Evolutionary conservation across 768 basidiomycete species (phyloP), one percentile per base, ranked within the genome.

Genomic region (Auriculariales sp.): DNA sequence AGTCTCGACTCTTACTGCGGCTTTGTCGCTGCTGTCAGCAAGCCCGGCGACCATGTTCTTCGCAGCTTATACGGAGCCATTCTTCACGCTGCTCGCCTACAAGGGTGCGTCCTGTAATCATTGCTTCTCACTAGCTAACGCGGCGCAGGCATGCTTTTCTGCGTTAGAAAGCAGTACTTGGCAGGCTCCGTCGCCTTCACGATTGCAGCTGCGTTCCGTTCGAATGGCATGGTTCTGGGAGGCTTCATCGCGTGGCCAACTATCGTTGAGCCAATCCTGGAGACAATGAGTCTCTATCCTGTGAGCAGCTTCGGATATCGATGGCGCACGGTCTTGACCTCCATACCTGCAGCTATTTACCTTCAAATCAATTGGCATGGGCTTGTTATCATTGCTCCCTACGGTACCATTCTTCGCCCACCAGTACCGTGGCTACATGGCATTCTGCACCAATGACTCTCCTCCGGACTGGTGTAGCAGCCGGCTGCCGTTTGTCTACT

Each of bases 71-170:
- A 78, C 68, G 46, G 94, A 98, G 58, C 86, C 92, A 0, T 83
- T 90, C 62, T 93, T 87, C 63, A 83, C 92, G 0, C 75, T 76
- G 52, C 64, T 85, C 24, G 84, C 89, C 0, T 94, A 93, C 60
- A 68, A 64, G 58, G 89, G 85, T 70, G 35, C 29, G 7, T 10
- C 15, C 10, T n/a, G 28, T 10, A 11, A 3, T 9, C 29, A 3
- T 14, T 17, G 12, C 36, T 54, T 15, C 2, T 15, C 4, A 47
- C 27, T 15, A 46, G 24, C 19, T 15, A n/a, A 44, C 47, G 29
- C 25, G 4, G 19, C 27, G 35, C 51, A 81, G 79, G 81, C 14
- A 81, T 86, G 78, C 61, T 82, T 3, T 71, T 59, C 36, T 79
- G 75, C 50, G 67, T 74, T 1, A 61, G 60, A 10, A 52, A 44